Evolutionary conservation across 2,329 filamentous ascomycete species (phyloP), one percentile per base, ranked within the genome.

Genomic region (Trichothecium roseum): DNA sequence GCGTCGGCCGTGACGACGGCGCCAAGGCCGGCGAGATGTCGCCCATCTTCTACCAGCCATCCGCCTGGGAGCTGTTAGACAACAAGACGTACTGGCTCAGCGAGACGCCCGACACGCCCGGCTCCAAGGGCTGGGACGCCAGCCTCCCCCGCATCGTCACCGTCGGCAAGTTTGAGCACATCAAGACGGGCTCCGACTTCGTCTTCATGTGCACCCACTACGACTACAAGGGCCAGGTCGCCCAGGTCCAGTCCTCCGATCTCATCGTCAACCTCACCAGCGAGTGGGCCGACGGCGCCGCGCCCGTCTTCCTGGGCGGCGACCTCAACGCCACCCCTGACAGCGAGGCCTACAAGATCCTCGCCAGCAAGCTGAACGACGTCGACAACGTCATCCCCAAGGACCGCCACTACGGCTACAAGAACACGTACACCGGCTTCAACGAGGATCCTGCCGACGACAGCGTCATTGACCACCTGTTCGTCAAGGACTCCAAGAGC

Each of bases 61-160:
- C 45, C 45, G 45, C 67, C 8, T 81, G 74, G 70, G 48, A 63
- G 8, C 55, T 78, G 3, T 49, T 61, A 16, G 47, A 60, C 9
- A 74, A 61, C 54, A 57, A 68, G 34, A 78, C 72, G 0, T 63
- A 74, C 33, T 83, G 78, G 78, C 58, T 83, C 3, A 76, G 67
- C 6, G 55, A 68, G 42, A 81, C 72, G 2, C 78, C 74, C 0
- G 55, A 65, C 8, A 54, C 51, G 13, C 53, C 52, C n/a, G 74
- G 71, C 0, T 74, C 67, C 1, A 74, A 68, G 42, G 72, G 75
- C 26, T 83, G 78, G 78, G 58, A 60, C 30, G 60, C 60, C 4
- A 50, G 49, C 5, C 42, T 49, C 8, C 56, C 63, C 4, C 60
- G 70, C 1, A 65, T 73, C 28, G 53, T 68, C 8, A 72, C 68